Evolutionary conservation across 441 rosid species (phyloP), one percentile per base, ranked within the genome.

Genomic region (Brassica hybrid): DNA sequence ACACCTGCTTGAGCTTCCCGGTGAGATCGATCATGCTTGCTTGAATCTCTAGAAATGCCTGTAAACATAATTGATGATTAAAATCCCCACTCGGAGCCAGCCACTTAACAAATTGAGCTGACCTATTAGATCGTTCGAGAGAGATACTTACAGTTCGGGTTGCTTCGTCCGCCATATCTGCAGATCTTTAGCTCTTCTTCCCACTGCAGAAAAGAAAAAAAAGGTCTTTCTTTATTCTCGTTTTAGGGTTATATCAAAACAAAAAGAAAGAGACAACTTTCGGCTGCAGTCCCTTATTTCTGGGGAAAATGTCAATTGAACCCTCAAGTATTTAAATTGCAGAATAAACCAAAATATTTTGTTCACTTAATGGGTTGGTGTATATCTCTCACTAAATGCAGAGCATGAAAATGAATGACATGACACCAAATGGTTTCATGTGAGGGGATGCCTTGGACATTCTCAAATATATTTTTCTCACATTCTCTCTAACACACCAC

Each of bases 41-140:
- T 80, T 93, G 98, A 79, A 93, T 88, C 91, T 95, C 98, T 43
- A 89, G 65, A 82, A 91, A 93, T 18, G 91, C 97, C 97, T 83
- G 72, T 14, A 74, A 52, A 68, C 50, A 34, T 14, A 14, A 52
- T 27, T 27, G 32, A 6, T 52, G 0, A 27, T 27, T 27, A 27
- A 6, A 27, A 27, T 27, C 32, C 5, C 32, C 5, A 4, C 6
- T 27, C 32, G 32, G 32, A 27, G 30, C 30, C 30, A 27, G 5
- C 21, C 21, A 19, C 5, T 27, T 27, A 27, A 27, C 5, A 27
- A 27, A 27, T 27, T 27, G 30, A 27, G 58, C 19, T 7, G 19
- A 50, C 8, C 18, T 14, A 45, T 16, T 52, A 52, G 58, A 52
- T 48, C 19, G 19, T 52, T 52, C 6, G 10, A 52, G 58, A 50